Evolutionary conservation across 768 basidiomycete genomes (phyloP), one percentile per base, ranked within the genome.

Genomic region (Dentipellis fragilis): DNA sequence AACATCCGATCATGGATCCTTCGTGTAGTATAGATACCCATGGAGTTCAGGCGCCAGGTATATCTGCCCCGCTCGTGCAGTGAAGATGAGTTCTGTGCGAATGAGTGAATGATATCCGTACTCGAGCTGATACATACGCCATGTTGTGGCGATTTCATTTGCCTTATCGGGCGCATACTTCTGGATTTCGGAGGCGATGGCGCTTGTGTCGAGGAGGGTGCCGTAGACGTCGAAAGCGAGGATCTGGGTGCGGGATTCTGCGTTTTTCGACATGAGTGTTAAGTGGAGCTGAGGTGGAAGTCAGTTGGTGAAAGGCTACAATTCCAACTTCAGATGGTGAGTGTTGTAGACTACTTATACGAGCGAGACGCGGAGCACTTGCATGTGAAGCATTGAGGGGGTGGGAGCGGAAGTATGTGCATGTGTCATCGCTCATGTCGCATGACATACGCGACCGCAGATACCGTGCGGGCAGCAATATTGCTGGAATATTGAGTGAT

Each of bases 141-240:
- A 68, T 10, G 61, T 42, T 14, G 48, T 38, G 9, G 58, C 54
- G 10, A 66, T 21, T 21, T 45, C 35, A 1, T 16, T 40, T 1
- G 65, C 65, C 16, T 54, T 54, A 19, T 57, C 57, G 16, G 51
- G 54, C 22, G 58, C 22, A 12, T 49, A 53, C 12, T 39, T 21
- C 37, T 51, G 17, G 3, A 67, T 22, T 7, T 54, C 54, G 36
- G 46, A 36, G 14, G 59, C 21, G 22, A 69, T 63, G 47, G 59
- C 55, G 37, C 51, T 55, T 6, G 67, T 68, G 51, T 69, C 59
- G 17, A 69, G 61, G 21, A 69, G 50, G 7, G 68, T 69, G 10
- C 68, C 68, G 47, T 68, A 69, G 50, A 69, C 59, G 53, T 69
- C 68, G 50, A 69, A 65, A 10, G 67, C 68, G n/a, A 69, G 56